Evolutionary conservation across 169 alveolate genomes (phyloP).

Genomic region (Pseudocohnilembus persalinus): DNA sequence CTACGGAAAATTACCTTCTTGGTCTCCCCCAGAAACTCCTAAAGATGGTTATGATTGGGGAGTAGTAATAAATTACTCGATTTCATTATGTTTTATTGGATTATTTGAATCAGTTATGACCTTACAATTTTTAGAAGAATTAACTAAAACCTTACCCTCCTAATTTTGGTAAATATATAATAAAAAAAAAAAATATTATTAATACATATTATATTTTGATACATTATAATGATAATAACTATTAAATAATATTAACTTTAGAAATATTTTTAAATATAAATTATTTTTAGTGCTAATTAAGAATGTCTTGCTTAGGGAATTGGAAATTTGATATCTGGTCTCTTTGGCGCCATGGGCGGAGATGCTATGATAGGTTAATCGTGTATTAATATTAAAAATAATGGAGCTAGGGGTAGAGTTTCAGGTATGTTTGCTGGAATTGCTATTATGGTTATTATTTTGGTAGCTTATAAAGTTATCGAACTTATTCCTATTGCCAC

Average conservation of each 20-base stretch:
- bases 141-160: background rate
- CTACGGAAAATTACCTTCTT: background rate
- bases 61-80: background rate
- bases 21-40: background rate
- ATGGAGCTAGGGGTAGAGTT: background rate
- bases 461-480: background rate
- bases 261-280: too few relatives aligned
- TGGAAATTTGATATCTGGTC: background rate
- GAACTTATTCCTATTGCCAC: background rate
- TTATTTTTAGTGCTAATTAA: background rate
- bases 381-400: background rate
- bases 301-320: background rate
- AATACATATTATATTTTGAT: too few relatives aligned
- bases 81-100: background rate
- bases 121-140: background rate
- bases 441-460: background rate
- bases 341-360: background rate
- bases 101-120: background rate
- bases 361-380: background rate
- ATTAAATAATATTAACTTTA: too few relatives aligned
- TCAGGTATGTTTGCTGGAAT: background rate
- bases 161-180: background rate
- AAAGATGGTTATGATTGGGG: background rate
- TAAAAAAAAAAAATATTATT: too few relatives aligned
- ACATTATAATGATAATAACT: too few relatives aligned